phyloP scores from a whole-genome alignment of 2,329 filamentous ascomycete species.

The Neopestalotiopsis sp. region DNA sequence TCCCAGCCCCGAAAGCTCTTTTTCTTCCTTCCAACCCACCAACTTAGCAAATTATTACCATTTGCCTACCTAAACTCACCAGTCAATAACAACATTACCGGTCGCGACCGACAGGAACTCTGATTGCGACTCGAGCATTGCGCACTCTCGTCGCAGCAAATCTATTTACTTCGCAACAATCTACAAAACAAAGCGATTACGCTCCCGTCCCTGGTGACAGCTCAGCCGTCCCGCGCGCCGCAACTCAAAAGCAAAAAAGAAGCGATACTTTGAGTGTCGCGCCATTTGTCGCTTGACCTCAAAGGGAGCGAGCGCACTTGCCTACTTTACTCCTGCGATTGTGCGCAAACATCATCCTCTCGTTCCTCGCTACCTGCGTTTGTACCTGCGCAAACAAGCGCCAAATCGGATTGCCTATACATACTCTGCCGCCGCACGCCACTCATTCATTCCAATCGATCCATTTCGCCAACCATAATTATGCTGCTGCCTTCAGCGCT shows the following conservation, averaged over 20 bases:
- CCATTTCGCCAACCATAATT: not conserved
- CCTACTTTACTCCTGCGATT: not conserved
- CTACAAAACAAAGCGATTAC: not conserved
- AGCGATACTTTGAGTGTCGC: not conserved
- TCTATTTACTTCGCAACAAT: not conserved
- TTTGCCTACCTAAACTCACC: not conserved
- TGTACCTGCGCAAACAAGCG: not conserved
- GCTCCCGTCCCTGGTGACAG: not conserved
- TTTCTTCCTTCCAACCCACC: slow-evolving; percentile 20
- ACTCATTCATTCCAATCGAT: slow-evolving; percentile 3
- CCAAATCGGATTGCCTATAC: not conserved
- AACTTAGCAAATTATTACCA: not conserved
- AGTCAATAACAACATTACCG: not conserved
- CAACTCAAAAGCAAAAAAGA: slow-evolving; percentile 4
- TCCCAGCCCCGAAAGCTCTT: slow-evolving; percentile 15
- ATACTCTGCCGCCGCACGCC: not conserved
- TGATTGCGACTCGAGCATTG: not conserved
- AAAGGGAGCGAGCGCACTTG: not conserved
- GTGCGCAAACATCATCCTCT: slow-evolving; percentile 1
- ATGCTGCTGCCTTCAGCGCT: slow-evolving; percentile 67
- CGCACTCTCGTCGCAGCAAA: not conserved
- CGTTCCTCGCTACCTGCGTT: not conserved
- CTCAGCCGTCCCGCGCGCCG: slow-evolving; percentile 4
- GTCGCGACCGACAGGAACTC: not conserved
- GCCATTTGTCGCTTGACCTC: not conserved